These are phyloP conservation scores for Teunomyces barrocoloradensis DNA, from an alignment of 805 yeast species.

Conservation along the genomic window DNA sequence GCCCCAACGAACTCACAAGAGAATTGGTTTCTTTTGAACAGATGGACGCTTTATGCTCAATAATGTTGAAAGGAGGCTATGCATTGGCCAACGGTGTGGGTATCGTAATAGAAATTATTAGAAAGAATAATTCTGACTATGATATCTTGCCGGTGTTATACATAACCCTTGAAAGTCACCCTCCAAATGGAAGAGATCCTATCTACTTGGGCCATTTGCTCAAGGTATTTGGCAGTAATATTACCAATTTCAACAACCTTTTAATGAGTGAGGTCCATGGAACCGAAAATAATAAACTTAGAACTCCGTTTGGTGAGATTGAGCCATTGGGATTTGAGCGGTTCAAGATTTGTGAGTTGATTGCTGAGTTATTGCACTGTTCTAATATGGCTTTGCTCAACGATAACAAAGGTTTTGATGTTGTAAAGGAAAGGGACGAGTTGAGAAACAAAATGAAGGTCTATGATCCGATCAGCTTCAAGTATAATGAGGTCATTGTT, in stretches of 20 bases:
- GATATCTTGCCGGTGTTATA: constrained; percentile 45
- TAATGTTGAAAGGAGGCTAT: constrained; percentile 46
- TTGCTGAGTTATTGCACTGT: constrained; percentile 47
- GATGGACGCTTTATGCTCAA: constrained; percentile 34
- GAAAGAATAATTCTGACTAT: constrained; percentile 46
- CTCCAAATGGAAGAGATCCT: constrained; percentile 48
- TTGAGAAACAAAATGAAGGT: constrained; percentile 39
- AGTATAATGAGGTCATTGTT: constrained; percentile 43
- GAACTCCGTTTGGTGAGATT: constrained; percentile 28
- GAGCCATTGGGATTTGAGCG: constrained; percentile 46
- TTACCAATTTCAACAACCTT: constrained; percentile 36
- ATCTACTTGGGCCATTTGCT: constrained; percentile 45
- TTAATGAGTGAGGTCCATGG: constrained; percentile 22
- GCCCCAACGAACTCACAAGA: constrained; percentile 46
- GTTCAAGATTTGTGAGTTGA: constrained; percentile 45
- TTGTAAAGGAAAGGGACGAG: constrained; percentile 38
- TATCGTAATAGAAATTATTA: constrained; percentile 43
- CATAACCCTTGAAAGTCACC: constrained; percentile 44
- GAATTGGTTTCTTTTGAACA: constrained; percentile 39
- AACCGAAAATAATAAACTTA: constrained; percentile 14
- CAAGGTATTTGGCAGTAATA: constrained; percentile 37
- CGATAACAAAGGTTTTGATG: constrained; percentile 43
- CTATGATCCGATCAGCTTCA: constrained; percentile 43
- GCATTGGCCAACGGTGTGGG: constrained; percentile 51
- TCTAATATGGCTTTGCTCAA: constrained; percentile 46